phyloP scores from a whole-genome alignment of 345 rosid species.

The Syzygium oleosum region DNA sequence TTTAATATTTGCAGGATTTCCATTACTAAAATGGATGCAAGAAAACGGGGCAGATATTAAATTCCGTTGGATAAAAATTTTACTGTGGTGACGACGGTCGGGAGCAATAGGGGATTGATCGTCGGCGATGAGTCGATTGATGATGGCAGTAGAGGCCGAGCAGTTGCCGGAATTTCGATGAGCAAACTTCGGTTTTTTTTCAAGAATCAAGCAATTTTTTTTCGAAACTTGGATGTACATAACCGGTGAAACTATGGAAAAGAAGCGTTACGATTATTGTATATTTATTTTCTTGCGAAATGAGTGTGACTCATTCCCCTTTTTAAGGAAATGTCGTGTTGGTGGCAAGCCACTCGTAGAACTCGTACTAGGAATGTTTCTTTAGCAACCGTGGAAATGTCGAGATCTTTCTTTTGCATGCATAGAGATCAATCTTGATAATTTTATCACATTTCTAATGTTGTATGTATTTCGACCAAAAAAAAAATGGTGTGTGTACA shows the following conservation, averaged over 20 bases:
- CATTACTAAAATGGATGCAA: not conserved
- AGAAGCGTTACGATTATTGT: not conserved
- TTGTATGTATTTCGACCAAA: too few species aligned
- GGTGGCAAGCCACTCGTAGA: accelerated
- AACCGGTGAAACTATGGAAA: accelerated
- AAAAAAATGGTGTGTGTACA: too few species aligned
- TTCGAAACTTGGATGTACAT: not conserved
- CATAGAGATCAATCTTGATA: not conserved
- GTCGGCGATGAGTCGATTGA: accelerated
- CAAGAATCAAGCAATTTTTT: not conserved
- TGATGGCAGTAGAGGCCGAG: accelerated
- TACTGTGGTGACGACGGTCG: accelerated
- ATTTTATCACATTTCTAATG: not conserved
- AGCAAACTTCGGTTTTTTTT: not conserved
- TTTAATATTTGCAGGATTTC: not conserved
- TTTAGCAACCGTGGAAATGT: accelerated
- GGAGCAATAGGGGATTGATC: not conserved
- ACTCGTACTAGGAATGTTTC: not conserved
- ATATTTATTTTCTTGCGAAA: not conserved
- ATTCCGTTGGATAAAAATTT: too few species aligned
- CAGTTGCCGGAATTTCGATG: not conserved
- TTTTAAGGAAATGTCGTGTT: not conserved
- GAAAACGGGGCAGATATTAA: too few species aligned
- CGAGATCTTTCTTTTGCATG: not conserved
- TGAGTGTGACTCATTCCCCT: not conserved